These are phyloP conservation scores for Hydrangea macrophylla DNA, from an alignment of 148 eudicot species.

Conservation along the genomic window DNA sequence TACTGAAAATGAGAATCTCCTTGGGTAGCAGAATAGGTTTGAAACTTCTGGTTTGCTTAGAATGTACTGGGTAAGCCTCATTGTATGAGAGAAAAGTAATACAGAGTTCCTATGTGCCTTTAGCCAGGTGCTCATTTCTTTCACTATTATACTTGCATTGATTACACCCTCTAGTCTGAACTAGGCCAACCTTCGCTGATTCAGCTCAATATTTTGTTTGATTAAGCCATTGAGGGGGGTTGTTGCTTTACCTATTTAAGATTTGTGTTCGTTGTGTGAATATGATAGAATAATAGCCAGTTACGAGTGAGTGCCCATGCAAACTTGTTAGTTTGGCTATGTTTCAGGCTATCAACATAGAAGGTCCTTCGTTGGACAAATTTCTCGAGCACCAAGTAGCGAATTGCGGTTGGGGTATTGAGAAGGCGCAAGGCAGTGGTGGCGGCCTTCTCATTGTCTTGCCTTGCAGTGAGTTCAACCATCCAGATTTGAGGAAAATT, in stretches of 20 bases:
- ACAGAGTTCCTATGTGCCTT: no score
- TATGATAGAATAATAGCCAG: background rate
- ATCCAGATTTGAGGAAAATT: conserved; percentile 82
- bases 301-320: background rate
- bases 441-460: conserved; percentile 60
- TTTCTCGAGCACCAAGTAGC: conserved; percentile 72
- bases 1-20: background rate
- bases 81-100: background rate
- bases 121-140: no score
- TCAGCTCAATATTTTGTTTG: background rate
- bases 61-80: background rate
- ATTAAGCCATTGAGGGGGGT: background rate
- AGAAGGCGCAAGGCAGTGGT: conserved; percentile 60
- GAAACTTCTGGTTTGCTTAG: background rate
- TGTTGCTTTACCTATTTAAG: background rate
- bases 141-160: background rate
- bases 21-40: background rate
- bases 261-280: background rate
- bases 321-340: conserved; percentile 3
- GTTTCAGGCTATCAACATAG: conserved; percentile 76
- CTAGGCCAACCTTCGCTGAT: background rate
- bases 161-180: background rate
- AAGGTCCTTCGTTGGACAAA: conserved; percentile 80
- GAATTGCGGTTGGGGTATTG: conserved; percentile 69
- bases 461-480: conserved; percentile 74